Percentiles rank a stretch among this genome's conserved stretches.
Evolutionary conservation across 73 alveolate genomes (phyloP).

Genomic region (Stentor coeruleus): DNA sequence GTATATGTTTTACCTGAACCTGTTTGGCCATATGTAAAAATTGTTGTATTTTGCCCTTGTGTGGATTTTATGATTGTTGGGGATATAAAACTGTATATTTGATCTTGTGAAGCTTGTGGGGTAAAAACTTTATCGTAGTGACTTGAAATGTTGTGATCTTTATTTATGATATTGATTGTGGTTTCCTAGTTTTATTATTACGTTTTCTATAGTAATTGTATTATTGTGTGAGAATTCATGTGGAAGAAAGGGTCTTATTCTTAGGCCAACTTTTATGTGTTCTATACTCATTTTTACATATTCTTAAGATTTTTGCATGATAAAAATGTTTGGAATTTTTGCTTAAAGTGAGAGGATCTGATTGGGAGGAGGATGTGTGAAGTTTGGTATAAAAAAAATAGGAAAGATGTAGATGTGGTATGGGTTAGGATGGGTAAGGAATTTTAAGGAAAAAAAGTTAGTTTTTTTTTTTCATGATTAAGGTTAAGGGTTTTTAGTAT

Average conservation of each 20-base stretch:
- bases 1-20: constrained; percentile 88
- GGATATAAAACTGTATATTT: not conserved
- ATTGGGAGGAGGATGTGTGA: too few relatives aligned
- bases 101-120: not conserved
- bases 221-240: not conserved
- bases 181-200: not conserved
- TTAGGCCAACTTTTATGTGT: constrained; percentile 13
- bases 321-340: too few relatives aligned
- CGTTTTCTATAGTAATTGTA: not conserved
- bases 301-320: too few relatives aligned
- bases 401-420: too few relatives aligned
- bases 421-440: too few relatives aligned
- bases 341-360: too few relatives aligned
- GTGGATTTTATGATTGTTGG: not conserved
- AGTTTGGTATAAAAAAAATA: too few relatives aligned
- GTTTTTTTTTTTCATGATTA: too few relatives aligned
- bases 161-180: not conserved
- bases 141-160: not conserved
- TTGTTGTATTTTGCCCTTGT: constrained; percentile 67
- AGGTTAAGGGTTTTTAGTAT: too few relatives aligned
- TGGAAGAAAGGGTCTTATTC: constrained; percentile 8
- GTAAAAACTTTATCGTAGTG: constrained; percentile 8
- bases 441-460: too few relatives aligned
- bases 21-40: constrained; percentile 79
- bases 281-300: too few relatives aligned